phyloP scores from a whole-genome alignment of 2,329 filamentous ascomycete genomes.

The Trichophyton verrucosum region DNA sequence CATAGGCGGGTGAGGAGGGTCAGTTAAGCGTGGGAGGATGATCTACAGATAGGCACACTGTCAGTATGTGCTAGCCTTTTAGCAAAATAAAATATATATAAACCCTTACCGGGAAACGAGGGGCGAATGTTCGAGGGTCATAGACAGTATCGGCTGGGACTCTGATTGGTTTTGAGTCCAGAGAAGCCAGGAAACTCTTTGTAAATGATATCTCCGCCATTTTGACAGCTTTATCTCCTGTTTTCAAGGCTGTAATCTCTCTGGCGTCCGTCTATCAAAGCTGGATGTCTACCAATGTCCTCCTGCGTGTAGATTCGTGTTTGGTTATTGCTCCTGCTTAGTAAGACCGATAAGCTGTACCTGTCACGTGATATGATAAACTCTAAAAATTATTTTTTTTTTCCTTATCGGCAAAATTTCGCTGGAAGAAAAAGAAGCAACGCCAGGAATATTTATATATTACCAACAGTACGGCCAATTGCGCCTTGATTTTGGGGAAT shows the following conservation, averaged over 20 bases:
- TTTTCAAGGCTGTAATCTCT: neutral
- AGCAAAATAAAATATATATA: conserved; percentile 8
- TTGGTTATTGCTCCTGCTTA: neutral
- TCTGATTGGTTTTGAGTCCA: conserved; percentile 69
- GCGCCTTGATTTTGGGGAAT: neutral
- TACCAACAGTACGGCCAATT: neutral
- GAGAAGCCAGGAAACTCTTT: conserved; percentile 64
- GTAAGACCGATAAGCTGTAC: neutral
- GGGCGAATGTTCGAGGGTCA: conserved; percentile 65
- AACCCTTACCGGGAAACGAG: conserved; percentile 57
- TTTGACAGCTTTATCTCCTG: neutral
- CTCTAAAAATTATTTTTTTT: conserved; percentile 5
- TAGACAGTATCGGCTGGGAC: conserved; percentile 83
- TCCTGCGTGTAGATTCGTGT: neutral
- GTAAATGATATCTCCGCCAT: conserved; percentile 83
- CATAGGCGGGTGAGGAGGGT: conserved; percentile 31
- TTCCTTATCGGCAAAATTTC: conserved; percentile 4
- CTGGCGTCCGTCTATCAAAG: neutral
- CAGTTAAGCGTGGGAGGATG: conserved; percentile 36
- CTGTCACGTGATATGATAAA: conserved; percentile 1
- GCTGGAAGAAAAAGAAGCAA: neutral
- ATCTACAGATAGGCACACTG: conserved; percentile 23
- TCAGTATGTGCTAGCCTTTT: neutral
- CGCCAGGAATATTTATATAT: neutral
- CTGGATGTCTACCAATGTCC: neutral